Conservation (phyloP, 2,329 filamentous ascomycete genomes). For the Colletotrichum spaethianum region DNA sequence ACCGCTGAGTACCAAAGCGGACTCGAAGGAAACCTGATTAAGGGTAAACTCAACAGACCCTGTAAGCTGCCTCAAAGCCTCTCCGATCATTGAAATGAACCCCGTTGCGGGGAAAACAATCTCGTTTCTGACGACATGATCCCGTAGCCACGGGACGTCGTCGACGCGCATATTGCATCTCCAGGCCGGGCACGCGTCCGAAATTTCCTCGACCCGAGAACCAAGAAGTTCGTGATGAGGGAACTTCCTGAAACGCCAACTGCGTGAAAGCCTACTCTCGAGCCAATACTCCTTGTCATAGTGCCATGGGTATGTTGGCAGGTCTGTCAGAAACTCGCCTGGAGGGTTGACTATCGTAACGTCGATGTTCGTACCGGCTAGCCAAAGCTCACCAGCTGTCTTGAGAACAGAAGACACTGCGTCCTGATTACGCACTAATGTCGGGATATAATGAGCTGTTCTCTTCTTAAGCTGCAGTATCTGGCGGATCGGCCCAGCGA, state of each 20-base stretch:
- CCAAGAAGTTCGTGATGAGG: conserved; percentile 36
- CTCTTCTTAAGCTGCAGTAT: conserved; percentile 56
- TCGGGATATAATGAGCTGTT: conserved; percentile 14
- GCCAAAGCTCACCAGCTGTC: conserved; percentile 38
- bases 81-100: conserved; percentile 34
- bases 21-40: conserved; percentile 47
- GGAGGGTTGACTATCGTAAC: conserved; percentile 11
- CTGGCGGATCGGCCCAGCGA: conserved; percentile 65
- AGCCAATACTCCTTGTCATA: conserved; percentile 31
- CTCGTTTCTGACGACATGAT: conserved; percentile 18
- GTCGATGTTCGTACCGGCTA: conserved; percentile 10
- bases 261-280: conserved; percentile 23
- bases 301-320: conserved; percentile 30
- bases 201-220: conserved; percentile 20
- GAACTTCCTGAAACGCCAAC: conserved; percentile 21
- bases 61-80: conserved; percentile 29
- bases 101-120: conserved; percentile 25
- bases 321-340: conserved; percentile 22
- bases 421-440: conserved; percentile 20
- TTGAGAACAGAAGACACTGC: conserved; percentile 25
- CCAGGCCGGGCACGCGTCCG: conserved; percentile 32
- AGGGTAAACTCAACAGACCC: conserved; percentile 45
- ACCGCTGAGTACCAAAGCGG: conserved; percentile 50
- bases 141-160: conserved; percentile 27
- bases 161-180: conserved; percentile 33